Base-by-base conservation (phyloP, 352 stramenopile genomes). In the Phytophthora ohioensis region DNA sequence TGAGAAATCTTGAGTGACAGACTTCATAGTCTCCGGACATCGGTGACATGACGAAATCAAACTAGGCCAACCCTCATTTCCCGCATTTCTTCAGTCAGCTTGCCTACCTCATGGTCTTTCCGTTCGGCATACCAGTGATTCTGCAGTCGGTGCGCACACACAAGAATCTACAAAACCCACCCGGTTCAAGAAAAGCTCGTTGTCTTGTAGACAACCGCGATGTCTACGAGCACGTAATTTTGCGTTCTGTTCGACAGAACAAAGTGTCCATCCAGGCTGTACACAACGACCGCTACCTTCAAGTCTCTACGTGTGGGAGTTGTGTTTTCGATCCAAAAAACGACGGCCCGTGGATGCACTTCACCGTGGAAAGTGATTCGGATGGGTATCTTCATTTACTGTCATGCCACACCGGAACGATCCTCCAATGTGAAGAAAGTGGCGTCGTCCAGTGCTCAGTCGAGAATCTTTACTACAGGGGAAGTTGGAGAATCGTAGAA, bases 361-460 rank as follows among this genome's bases (percentile, higher is more conserved):
- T 81, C 47, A 65, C n/a, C n/a, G 76, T 81, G 42, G 74, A 81
- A 36, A 76, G 58, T 30, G 66, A 73, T 17, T 39, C 42, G 4
- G 35, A 61, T 30, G 60, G 61, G 8, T 47, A 35, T 15, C 48
- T 79, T 11, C 64, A 71, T 41, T 79, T 79, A 43, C 56, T 76
- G 27, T 81, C 70, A 13, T 65, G 57, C 35, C 48, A 67, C 46
- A 71, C 51, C 31, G 62, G 70, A 10, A 66, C 64, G 13, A 47
- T 64, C 15, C 62, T 79, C 2, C 57, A 79, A 39, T 76, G 45
- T 27, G 51, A 73, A n/a, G 27, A 67, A 4, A 56, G 57, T 11
- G 42, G 48, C 3, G 49, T 62, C 31, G 69, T 68, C 12, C 65
- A 75, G 38, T 75, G 74, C 27, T 43, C 48, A 3, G 70, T 69